Percentiles rank a stretch among this genome's conserved stretches.
These are phyloP conservation scores for Cordyceps tenuipes DNA, from an alignment of 2,329 filamentous ascomycete genomes.

Conservation along the genomic window DNA sequence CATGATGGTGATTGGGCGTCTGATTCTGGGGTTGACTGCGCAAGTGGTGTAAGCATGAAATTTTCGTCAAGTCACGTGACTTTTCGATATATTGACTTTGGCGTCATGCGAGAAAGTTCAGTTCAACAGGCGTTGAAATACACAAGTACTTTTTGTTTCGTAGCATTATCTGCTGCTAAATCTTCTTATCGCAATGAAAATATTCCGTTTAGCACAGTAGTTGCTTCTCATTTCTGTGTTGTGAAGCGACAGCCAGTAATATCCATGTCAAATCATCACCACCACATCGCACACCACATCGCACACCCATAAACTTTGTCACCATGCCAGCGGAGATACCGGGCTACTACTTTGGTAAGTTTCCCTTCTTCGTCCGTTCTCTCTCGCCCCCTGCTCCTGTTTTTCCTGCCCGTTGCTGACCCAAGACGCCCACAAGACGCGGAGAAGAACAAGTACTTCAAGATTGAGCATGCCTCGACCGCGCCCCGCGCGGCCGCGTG, in stretches of 20 bases:
- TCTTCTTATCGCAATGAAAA: not conserved
- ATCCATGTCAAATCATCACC: not conserved
- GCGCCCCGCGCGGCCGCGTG: constrained; percentile 44
- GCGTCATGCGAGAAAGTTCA: too few species aligned
- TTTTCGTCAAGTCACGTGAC: constrained; percentile 1
- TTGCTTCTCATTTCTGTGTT: not conserved
- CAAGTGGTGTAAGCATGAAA: not conserved
- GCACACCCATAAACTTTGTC: not conserved
- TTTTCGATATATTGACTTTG: too few species aligned
- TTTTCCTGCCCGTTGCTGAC: not conserved
- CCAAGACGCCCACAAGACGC: constrained; percentile 36
- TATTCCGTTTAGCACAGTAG: not conserved
- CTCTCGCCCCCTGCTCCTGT: not conserved
- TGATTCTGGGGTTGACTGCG: not conserved
- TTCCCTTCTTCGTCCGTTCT: too few species aligned
- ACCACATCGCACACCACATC: not conserved
- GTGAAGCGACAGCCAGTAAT: not conserved
- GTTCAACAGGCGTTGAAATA: too few species aligned
- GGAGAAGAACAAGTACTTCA: constrained; percentile 59
- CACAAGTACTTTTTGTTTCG: not conserved
- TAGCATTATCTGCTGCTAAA: not conserved
- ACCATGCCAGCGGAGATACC: constrained; percentile 34
- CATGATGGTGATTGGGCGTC: not conserved
- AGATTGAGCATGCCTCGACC: constrained; percentile 49
- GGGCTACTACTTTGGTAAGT: constrained; percentile 46